Evolutionary conservation across 164 flowering plant species (phyloP).

Genomic region (Vitis cinerea): DNA sequence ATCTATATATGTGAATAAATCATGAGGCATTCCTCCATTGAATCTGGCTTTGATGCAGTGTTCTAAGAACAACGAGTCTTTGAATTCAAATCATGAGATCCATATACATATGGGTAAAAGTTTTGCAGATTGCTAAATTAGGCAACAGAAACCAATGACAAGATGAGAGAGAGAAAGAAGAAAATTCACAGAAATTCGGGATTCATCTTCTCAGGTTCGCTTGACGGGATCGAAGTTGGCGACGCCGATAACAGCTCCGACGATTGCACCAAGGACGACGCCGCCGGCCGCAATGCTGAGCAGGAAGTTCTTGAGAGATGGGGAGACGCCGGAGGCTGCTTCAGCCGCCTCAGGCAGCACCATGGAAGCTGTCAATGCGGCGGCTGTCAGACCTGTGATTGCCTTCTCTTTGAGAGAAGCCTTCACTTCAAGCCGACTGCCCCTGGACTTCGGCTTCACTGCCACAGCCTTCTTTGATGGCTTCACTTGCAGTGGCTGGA

Average conservation of each 20-base stretch:
- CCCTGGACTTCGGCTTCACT: constrained; percentile 5
- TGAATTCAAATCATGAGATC: too few relatives aligned
- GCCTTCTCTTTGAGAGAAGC: constrained; percentile 49
- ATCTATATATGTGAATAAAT: constrained; percentile 4
- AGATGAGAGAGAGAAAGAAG: neutral
- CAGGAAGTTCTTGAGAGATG: constrained; percentile 59
- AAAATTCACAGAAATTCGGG: neutral
- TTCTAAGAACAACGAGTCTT: too few relatives aligned
- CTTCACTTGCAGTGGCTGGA: constrained; percentile 28
- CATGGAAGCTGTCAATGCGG: constrained; percentile 38
- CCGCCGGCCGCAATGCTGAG: constrained; percentile 53
- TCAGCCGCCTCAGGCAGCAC: constrained; percentile 37
- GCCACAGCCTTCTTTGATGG: constrained; percentile 10
- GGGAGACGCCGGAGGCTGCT: constrained; percentile 39
- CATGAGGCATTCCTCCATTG: constrained; percentile 28
- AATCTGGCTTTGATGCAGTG: too few relatives aligned
- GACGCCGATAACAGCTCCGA: constrained; percentile 49
- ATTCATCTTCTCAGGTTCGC: constrained; percentile 15
- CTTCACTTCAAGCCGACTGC: constrained; percentile 18
- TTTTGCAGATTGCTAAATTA: neutral
- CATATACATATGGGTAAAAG: neutral
- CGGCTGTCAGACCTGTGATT: constrained; percentile 37
- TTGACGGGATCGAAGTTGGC: constrained; percentile 61
- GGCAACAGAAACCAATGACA: neutral
- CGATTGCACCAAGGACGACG: constrained; percentile 31